Conservation (phyloP, 305 asterid species). For the Ilex paraguariensis region DNA sequence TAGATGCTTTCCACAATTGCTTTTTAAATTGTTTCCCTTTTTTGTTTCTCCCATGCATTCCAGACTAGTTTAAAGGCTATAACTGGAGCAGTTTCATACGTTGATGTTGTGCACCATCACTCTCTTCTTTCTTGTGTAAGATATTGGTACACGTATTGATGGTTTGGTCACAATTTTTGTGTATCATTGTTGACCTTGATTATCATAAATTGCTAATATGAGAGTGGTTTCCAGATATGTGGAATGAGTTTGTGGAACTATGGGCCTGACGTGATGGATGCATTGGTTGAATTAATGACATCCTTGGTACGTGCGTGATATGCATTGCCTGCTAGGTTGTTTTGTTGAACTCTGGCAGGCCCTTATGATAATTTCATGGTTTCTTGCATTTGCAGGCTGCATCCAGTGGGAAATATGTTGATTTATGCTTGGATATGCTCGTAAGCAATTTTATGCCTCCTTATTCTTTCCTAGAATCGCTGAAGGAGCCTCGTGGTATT, state of each 20-base stretch:
- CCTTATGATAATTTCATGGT: neutral
- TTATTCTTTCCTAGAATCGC: slow-evolving; percentile 28
- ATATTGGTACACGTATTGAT: slow-evolving; percentile 4
- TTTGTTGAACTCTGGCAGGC: neutral
- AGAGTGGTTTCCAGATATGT: slow-evolving; percentile 46
- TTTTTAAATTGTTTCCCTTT: slow-evolving; percentile 2
- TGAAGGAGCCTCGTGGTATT: slow-evolving; percentile 58
- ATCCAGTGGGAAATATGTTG: slow-evolving; percentile 63
- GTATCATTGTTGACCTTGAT: neutral
- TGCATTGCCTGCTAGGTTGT: slow-evolving; percentile 9
- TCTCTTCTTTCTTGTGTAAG: slow-evolving; percentile 73
- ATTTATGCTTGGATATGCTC: slow-evolving; percentile 83
- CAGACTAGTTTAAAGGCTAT: slow-evolving; percentile 91
- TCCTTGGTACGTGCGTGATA: slow-evolving; percentile 52
- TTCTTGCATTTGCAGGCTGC: slow-evolving; percentile 49
- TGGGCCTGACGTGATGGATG: slow-evolving; percentile 79
- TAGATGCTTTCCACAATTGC: slow-evolving; percentile 6
- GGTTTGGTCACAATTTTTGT: neutral
- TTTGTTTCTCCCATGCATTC: slow-evolving; percentile 12
- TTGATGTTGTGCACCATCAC: slow-evolving; percentile 59
- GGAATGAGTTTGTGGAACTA: slow-evolving; percentile 84
- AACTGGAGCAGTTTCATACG: slow-evolving; percentile 67
- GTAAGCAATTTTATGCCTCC: slow-evolving; percentile 82
- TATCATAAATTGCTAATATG: slow-evolving; percentile 6
- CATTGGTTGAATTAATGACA: slow-evolving; percentile 55